Conservation (phyloP, 75 land plant species). For the Selaginella moellendorffii region DNA sequence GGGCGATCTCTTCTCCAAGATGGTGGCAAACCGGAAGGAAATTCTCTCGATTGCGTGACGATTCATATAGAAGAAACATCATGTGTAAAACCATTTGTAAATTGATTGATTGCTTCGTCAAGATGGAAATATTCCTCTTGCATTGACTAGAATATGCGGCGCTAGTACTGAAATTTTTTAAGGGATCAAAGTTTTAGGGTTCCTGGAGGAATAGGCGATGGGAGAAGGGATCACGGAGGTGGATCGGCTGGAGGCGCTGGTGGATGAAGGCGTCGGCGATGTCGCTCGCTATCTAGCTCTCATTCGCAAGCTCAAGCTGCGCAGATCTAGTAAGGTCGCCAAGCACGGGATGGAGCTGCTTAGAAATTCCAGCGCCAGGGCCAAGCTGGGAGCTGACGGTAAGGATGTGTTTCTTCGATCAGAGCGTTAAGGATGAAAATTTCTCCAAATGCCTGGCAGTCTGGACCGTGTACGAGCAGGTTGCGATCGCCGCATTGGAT, state of each 20-base stretch:
- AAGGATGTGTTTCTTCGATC: neutral
- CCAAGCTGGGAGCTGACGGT: conserved; percentile 69
- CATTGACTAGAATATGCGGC: too few relatives aligned
- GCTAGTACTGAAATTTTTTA: too few relatives aligned
- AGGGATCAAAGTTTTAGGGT: too few relatives aligned
- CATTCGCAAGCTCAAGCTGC: conserved; percentile 52
- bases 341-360: conserved; percentile 55
- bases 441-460: conserved; percentile 27
- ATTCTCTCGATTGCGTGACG: neutral
- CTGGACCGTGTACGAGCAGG: conserved; percentile 89
- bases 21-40: neutral
- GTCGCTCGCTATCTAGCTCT: conserved; percentile 62
- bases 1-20: neutral
- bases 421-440: neutral
- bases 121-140: too few relatives aligned
- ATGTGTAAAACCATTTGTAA: neutral
- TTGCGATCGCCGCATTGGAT: conserved; percentile 79
- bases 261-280: conserved; percentile 60
- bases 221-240: too few relatives aligned
- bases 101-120: too few relatives aligned
- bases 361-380: conserved; percentile 48
- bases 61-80: neutral
- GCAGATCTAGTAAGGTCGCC: conserved; percentile 57
- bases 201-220: too few relatives aligned
- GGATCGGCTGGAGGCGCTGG: conserved; percentile 55